A percentile compares a stretch with the other conserved stretches of the same genome.
Evolutionary conservation across 2,329 filamentous ascomycete genomes (phyloP).

Genomic region (Fusarium sp.): DNA sequence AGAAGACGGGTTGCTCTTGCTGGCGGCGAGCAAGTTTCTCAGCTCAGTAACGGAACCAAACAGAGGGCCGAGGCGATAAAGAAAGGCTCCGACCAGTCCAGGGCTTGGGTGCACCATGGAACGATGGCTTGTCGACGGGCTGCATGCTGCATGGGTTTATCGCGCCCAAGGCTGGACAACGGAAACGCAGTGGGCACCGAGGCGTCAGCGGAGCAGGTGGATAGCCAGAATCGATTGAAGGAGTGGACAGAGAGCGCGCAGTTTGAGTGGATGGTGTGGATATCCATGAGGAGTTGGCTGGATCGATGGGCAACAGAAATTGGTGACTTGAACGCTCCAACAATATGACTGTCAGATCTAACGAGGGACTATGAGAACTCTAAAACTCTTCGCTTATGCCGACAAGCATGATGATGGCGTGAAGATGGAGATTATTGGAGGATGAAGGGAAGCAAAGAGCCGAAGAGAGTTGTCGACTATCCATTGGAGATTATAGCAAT

Average conservation of each 20-base stretch:
- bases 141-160: conserved; percentile 21
- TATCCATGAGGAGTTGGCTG: conserved; percentile 10
- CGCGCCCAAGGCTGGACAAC: conserved; percentile 10
- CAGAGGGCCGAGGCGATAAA: neutral
- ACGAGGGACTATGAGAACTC: neutral
- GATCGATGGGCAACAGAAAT: conserved; percentile 2
- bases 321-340: conserved; percentile 1
- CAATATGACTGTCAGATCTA: conserved; percentile 5
- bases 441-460: neutral
- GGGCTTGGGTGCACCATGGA: conserved; percentile 4
- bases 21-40: neutral
- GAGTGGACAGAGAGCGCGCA: conserved; percentile 7
- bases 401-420: neutral
- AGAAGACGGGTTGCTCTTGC: neutral
- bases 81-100: conserved; percentile 12
- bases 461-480: neutral
- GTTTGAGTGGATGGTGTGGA: conserved; percentile 20
- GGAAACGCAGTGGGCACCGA: conserved; percentile 23
- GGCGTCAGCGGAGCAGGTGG: conserved; percentile 25
- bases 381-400: neutral
- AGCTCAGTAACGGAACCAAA: neutral
- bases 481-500: neutral
- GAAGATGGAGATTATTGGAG: neutral
- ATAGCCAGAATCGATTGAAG: conserved; percentile 19
- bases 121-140: conserved; percentile 14